Base-by-base conservation (phyloP, 352 stramenopile genomes). In the Phytophthora crassamura region DNA sequence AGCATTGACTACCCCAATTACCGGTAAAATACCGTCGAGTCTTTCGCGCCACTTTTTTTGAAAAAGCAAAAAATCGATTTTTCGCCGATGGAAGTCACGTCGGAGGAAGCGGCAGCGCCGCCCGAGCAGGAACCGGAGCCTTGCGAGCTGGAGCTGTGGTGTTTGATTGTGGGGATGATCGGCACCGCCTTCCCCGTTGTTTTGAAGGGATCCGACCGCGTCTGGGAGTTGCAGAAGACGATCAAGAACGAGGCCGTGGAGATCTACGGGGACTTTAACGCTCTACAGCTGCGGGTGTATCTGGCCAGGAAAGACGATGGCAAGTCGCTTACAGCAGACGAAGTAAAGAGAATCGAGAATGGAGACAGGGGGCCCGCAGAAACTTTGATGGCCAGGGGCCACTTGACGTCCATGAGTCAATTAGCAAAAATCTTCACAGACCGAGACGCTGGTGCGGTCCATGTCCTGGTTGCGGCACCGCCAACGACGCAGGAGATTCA, bases 181-280 rank as follows among this genome's bases (percentile, higher is more conserved):
- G 64, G 64, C 9, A 72, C 64, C 11, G 64, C 59, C n/a, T 72
- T 72, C 38, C 59, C 64, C 8, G 59, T 72, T 7, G 25, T 54
- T 18, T 42, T 72, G 34, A 62, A 63, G 32, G 12, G 48, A 11
- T 49, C 36, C n/a, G 64, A 57, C 18, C 64, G 64, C 10, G 64
- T 72, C 6, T 72, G 64, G 64, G 64, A 72, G 49, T 33, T 72
- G 32, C 64, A 72, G 32, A 72, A 72, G 42, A 72, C 42, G 12
- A 67, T 72, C 20, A 63, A 61, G 50, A 72, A 72, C 28, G 64
- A 72, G 18, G 64, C 57, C 4, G 64, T 67, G 15, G 64, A 72
- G 18, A 72, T 72, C 49, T 72, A 58, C 9, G 57, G 64, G 48
- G 56, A 67, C 42, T 72, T 64, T 39, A 72, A 72, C 30, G 64